Evolutionary conservation across 495 filamentous ascomycete genomes (phyloP), one percentile per base, ranked within the genome.

Genomic region (Aspergillus conjunctus): DNA sequence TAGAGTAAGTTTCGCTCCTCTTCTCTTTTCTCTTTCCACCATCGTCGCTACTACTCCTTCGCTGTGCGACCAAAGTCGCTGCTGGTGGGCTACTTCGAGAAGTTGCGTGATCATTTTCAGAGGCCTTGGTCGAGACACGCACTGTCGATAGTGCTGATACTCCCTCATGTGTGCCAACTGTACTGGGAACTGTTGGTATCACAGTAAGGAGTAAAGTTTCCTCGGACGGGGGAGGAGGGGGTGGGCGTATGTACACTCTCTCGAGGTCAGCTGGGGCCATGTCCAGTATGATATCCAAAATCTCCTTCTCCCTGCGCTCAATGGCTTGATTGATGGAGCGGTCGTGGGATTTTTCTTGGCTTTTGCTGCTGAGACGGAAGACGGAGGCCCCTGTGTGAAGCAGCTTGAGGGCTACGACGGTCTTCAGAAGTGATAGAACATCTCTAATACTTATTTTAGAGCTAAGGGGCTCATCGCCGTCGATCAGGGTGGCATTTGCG

Each of bases 241-340:
- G 26, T 2, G 26, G 26, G 26, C 26, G 26, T 26, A 26, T 26
- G 5, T 5, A 11, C 17, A 7, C 10, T 46, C 33, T 52, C 20
- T 55, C 32, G 15, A 45, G 48, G 3, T 61, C 61, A 17, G 51
- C 50, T 37, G 20, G 44, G 7, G 49, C 46, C 57, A 62, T 60
- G 26, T 56, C 39, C 4, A 61, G 22, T 18, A 64, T 49, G 32
- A 66, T 50, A 21, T 60, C 11, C 30, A 62, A 30, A 34, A 70
- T 65, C 21, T 51, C 59, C 21, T 59, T 59, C 32, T 70, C 65
- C 21, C 41, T 58, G 39, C 61, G 61, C 2, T 53, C 43, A 33
- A 67, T 65, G 26, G 63, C 45, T 11, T 59, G 58, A 7, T 18
- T 44, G 48, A 64, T 37, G 4, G 31, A 34, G 21, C 45, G 31